Evolutionary conservation across 106 monocot genomes (phyloP).

Genomic region (Posidonia australis): DNA sequence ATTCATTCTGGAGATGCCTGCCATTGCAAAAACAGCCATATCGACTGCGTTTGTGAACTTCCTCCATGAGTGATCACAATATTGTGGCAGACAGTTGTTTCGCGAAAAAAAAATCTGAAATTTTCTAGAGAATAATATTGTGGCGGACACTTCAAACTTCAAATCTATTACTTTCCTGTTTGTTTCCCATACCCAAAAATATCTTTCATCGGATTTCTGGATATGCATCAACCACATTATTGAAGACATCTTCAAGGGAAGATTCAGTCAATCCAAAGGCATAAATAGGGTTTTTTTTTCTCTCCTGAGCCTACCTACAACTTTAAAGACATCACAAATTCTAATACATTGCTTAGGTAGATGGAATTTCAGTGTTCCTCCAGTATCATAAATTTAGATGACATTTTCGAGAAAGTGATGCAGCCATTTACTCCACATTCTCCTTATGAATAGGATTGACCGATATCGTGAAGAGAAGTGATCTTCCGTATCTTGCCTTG

Average conservation of each 20-base stretch:
- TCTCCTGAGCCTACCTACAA: constrained; percentile 10
- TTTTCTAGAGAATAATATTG: no score
- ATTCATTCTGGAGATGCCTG: no score
- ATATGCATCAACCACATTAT: neutral
- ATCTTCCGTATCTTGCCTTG: constrained; percentile 43
- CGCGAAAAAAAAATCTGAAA: no score
- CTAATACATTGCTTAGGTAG: constrained; percentile 28
- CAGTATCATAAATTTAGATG: constrained; percentile 20
- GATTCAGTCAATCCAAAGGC: constrained; percentile 22
- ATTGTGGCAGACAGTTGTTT: no score
- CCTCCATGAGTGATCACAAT: no score
- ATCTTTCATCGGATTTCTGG: no score
- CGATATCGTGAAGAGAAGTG: constrained; percentile 36
- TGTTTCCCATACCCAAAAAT: no score
- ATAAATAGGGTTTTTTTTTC: neutral
- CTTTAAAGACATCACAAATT: constrained; percentile 24
- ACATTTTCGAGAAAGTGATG: constrained; percentile 17
- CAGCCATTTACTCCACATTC: constrained; percentile 27
- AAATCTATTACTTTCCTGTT: no score
- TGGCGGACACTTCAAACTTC: no score
- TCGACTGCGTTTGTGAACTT: no score
- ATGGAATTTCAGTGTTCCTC: constrained; percentile 36
- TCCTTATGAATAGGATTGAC: constrained; percentile 16
- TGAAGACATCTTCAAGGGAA: constrained; percentile 39
- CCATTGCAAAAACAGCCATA: no score